Percentiles rank a stretch among this genome's conserved stretches.
Evolutionary conservation across 352 stramenopile species (phyloP).

Genomic region (Thraustotheca clavata): DNA sequence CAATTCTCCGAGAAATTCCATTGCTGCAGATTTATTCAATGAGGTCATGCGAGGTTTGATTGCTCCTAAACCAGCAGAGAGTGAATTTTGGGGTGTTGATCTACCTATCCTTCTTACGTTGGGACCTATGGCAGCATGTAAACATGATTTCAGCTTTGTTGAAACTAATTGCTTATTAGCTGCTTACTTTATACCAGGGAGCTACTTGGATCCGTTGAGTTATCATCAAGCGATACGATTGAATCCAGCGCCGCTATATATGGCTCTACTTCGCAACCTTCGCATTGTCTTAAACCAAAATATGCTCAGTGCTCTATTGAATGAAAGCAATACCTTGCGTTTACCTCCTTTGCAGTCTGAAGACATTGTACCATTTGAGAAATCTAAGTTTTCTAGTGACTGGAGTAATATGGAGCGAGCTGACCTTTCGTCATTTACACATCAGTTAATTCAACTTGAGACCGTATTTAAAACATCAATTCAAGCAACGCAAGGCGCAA

Average conservation of each 20-base stretch:
- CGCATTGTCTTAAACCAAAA: neutral
- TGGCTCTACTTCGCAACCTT: constrained; percentile 36
- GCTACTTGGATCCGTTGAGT: neutral
- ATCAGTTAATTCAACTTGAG: constrained; percentile 18
- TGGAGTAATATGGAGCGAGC: constrained; percentile 9
- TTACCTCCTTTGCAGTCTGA: neutral
- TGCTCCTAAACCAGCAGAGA: neutral
- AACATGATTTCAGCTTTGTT: too few relatives aligned
- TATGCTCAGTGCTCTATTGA: neutral
- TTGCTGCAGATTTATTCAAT: constrained; percentile 12
- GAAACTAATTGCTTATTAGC: constrained; percentile 15
- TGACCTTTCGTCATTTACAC: constrained; percentile 17
- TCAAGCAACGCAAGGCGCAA: neutral
- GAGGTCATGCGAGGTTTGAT: neutral
- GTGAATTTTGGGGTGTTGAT: constrained; percentile 70
- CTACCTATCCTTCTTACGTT: constrained; percentile 51
- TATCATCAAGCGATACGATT: constrained; percentile 42
- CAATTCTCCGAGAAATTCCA: neutral
- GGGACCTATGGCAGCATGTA: constrained; percentile 40
- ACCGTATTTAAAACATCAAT: constrained; percentile 5
- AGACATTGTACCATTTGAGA: constrained; percentile 17
- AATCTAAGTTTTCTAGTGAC: neutral
- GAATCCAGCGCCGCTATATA: constrained; percentile 55
- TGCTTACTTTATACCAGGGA: neutral
- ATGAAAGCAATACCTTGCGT: neutral